These are phyloP conservation scores for Penicillium waksmanii DNA, from an alignment of 495 filamentous ascomycete genomes.

Conservation along the genomic window DNA sequence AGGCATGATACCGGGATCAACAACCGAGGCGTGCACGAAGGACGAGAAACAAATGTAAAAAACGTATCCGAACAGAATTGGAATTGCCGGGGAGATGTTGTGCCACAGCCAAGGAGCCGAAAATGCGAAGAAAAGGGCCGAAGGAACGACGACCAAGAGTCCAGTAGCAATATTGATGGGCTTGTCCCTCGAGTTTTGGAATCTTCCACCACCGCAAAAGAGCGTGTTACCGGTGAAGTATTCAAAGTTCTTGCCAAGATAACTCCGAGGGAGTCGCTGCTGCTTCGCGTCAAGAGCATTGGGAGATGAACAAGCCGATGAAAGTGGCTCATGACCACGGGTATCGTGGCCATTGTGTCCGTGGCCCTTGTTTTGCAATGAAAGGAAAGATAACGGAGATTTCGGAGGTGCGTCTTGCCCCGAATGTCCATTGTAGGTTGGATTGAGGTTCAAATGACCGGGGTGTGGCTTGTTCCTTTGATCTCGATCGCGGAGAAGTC, in stretches of 20 bases:
- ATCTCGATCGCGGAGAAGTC: conserved; percentile 64
- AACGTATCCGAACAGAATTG: conserved; percentile 86
- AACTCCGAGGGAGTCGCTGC: conserved; percentile 32
- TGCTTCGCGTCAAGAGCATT: conserved; percentile 42
- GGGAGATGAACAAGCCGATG: conserved; percentile 76
- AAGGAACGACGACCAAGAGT: conserved; percentile 73
- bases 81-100: conserved; percentile 88
- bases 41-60: conserved; percentile 91
- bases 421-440: conserved; percentile 52
- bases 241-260: conserved; percentile 76
- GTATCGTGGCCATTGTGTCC: conserved; percentile 53
- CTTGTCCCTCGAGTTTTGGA: conserved; percentile 84
- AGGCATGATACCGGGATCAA: conserved; percentile 91
- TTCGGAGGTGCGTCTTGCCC: conserved; percentile 59
- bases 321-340: conserved; percentile 73
- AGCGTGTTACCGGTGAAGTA: conserved; percentile 92
- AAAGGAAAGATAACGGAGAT: conserved; percentile 73
- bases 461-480: conserved; percentile 53
- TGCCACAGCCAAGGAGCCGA: conserved; percentile 91
- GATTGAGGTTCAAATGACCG: conserved; percentile 60
- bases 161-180: conserved; percentile 93
- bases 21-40: conserved; percentile 86
- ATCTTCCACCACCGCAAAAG: conserved; percentile 82
- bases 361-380: conserved; percentile 53
- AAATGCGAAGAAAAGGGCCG: conserved; percentile 79